Conservation (phyloP, 2,329 filamentous ascomycete genomes). For the Corinectria fuckeliana region DNA sequence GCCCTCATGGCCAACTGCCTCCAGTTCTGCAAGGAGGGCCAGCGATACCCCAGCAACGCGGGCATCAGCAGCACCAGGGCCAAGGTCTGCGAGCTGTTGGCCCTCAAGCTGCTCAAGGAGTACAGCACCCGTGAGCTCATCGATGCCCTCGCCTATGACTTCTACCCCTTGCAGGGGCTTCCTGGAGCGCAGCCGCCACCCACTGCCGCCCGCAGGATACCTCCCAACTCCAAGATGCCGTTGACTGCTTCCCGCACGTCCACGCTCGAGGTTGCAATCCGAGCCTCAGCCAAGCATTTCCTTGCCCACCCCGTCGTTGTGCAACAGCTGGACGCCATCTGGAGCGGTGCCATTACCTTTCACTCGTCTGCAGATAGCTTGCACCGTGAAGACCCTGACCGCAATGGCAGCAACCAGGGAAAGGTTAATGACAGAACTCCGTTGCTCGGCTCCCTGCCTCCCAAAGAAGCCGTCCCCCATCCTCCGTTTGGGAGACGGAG, state of each 20-base stretch:
- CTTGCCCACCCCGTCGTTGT: constrained; percentile 90
- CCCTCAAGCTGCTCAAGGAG: constrained; percentile 88
- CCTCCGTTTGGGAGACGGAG: constrained; percentile 67
- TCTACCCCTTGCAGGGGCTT: constrained; percentile 87
- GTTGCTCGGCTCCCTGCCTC: constrained; percentile 50
- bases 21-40: constrained; percentile 88
- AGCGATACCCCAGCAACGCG: constrained; percentile 81
- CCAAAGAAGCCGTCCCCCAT: constrained; percentile 42
- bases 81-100: constrained; percentile 87
- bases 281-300: constrained; percentile 90
- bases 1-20: constrained; percentile 92
- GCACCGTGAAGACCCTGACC: constrained; percentile 63
- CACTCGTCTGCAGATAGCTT: constrained; percentile 87
- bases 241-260: constrained; percentile 78
- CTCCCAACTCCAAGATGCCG: constrained; percentile 52
- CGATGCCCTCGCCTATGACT: constrained; percentile 93
- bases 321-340: constrained; percentile 95
- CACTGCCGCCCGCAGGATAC: constrained; percentile 39
- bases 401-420: constrained; percentile 35
- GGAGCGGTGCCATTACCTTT: constrained; percentile 95
- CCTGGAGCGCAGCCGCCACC: constrained; percentile 53
- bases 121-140: constrained; percentile 90
- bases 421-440: constrained; percentile 58
- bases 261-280: constrained; percentile 90
- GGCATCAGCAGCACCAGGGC: constrained; percentile 85